phyloP scores from a whole-genome alignment of 805 yeast genomes.

The Zygosaccharomyces rouxii region DNA sequence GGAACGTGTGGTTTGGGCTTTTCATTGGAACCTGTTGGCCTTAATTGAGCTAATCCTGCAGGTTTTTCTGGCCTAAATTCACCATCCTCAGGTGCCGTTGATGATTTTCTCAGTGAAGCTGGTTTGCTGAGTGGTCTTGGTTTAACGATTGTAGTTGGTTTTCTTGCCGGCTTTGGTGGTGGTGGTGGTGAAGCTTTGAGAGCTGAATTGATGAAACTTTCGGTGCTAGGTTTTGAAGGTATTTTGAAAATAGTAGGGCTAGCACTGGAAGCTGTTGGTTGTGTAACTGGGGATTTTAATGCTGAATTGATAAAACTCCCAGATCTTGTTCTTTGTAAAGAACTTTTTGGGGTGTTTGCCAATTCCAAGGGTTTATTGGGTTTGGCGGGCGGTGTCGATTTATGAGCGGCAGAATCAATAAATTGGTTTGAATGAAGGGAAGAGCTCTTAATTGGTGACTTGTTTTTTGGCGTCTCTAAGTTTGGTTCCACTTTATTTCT shows the following conservation, averaged over 20 bases:
- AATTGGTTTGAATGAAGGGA: background rate
- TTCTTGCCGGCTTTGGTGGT: background rate
- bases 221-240: constrained; percentile 8
- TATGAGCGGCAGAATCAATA: background rate
- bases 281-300: background rate
- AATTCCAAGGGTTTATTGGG: background rate
- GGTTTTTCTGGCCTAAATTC: background rate
- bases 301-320: constrained; percentile 3
- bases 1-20: constrained; percentile 17
- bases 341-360: background rate
- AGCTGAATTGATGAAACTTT: constrained; percentile 26
- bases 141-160: background rate
- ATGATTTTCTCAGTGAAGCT: constrained; percentile 15
- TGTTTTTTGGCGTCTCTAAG: background rate
- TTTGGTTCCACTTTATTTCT: background rate
- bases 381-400: background rate
- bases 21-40: background rate
- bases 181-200: constrained; percentile 9
- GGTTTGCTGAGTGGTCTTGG: constrained; percentile 11
- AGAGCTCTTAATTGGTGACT: background rate
- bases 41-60: constrained; percentile 7
- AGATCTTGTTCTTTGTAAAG: background rate
- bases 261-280: background rate
- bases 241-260: background rate
- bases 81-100: background rate